phyloP scores from a whole-genome alignment of 176 grass and related monocot genomes.

The Oryza meridionalis region DNA sequence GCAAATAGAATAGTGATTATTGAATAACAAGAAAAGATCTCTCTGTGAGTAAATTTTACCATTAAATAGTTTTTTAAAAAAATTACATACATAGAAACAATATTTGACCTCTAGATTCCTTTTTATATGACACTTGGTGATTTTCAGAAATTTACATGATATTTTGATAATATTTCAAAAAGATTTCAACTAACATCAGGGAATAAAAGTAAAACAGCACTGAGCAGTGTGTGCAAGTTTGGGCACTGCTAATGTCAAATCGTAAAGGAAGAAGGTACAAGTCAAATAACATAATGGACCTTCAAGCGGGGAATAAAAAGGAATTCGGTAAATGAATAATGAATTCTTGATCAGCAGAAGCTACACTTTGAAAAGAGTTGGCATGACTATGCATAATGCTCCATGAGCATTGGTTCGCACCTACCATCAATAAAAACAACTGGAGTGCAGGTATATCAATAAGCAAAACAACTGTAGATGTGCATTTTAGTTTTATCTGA shows the following conservation, averaged over 20 bases:
- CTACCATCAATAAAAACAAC: background rate
- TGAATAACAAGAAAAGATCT: background rate
- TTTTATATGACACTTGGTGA: background rate
- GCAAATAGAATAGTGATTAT: slow-evolving; percentile 1
- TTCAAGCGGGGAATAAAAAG: background rate
- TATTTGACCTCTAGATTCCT: background rate
- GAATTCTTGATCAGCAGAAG: background rate
- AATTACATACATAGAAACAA: background rate
- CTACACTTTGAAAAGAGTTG: background rate
- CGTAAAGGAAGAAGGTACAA: background rate
- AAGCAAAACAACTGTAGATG: background rate
- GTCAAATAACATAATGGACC: background rate
- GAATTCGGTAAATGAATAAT: background rate
- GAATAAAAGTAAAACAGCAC: background rate
- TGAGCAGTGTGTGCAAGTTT: background rate
- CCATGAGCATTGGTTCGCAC: background rate
- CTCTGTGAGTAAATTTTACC: slow-evolving; percentile 4
- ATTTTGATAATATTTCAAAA: slow-evolving; percentile 11
- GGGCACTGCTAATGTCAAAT: background rate
- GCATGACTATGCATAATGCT: background rate
- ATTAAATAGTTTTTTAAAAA: background rate
- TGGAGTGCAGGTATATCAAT: background rate
- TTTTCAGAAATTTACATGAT: background rate
- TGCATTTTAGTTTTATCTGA: background rate
- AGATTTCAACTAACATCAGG: background rate